phyloP scores from a whole-genome alignment of 2,329 filamentous ascomycete species.

The Arthrobotrys entomopaga region DNA sequence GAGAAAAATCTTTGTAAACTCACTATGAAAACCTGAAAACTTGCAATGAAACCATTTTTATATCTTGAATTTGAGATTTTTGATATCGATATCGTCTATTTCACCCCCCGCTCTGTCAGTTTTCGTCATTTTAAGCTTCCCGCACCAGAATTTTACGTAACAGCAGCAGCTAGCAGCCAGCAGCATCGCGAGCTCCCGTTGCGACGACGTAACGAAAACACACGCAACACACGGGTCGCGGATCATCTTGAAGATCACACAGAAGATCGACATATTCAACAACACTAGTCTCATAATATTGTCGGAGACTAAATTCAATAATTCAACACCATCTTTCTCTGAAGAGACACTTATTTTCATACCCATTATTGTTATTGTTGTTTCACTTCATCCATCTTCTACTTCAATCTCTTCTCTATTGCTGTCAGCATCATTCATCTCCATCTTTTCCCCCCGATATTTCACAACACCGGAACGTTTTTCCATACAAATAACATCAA shows the following conservation, averaged over 20 bases:
- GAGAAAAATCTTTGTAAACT: neutral
- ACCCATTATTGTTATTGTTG: too few species aligned
- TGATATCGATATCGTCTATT: constrained; percentile 24
- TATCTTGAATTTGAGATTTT: too few species aligned
- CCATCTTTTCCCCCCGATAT: too few species aligned
- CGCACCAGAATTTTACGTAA: constrained; percentile 35
- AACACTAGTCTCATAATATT: too few species aligned
- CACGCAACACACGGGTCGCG: constrained; percentile 27
- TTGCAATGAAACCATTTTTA: too few species aligned
- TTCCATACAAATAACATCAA: too few species aligned
- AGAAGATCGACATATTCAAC: too few species aligned
- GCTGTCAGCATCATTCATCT: too few species aligned
- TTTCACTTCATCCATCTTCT: neutral
- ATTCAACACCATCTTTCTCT: too few species aligned
- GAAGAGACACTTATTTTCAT: constrained; percentile 19
- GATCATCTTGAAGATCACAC: constrained; percentile 9
- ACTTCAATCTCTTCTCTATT: neutral
- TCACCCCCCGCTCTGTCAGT: neutral
- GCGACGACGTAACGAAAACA: constrained; percentile 13
- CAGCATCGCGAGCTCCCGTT: constrained; percentile 18
- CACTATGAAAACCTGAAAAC: neutral
- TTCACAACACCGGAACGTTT: neutral
- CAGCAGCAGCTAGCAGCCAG: constrained; percentile 5
- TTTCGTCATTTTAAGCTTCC: constrained; percentile 14
- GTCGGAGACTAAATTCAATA: too few species aligned